Base-by-base conservation (phyloP, 495 filamentous ascomycete genomes). In the Penicillium longicatenatum region DNA sequence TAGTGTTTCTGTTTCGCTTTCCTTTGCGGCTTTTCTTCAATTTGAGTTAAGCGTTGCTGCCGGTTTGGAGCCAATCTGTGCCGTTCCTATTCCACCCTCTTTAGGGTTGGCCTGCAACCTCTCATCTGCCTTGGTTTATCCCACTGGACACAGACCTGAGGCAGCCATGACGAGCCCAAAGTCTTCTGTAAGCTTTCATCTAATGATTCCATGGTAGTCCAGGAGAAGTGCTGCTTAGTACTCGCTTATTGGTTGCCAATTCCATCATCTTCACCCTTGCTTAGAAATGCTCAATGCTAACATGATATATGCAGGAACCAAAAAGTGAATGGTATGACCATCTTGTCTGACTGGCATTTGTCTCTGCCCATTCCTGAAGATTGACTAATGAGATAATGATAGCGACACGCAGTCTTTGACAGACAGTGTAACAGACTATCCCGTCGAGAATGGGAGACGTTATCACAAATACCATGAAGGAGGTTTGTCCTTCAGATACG, bases 401-500 rank as follows among this genome's bases (percentile, higher is more conserved):
- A 78, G 77, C 67, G 77, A 79, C 54, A 79, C 77, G 6, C 74
- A 79, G 67, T 82, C 79, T 30, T 62, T 82, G 50, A 83, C 77
- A 51, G 73, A 67, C 35, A 82, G 79, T 68, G 73, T 80, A 54
- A 75, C 70, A 44, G 72, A 82, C 57, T 82, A 80, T 65, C 78
- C 79, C 30, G 67, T 75, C 22, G 83, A 85, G 55, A 76, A 84
- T 71, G 82, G 82, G 21, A 71, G 82, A 62, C 73, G 77, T 60
- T 84, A 86, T 66, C 82, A 85, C 67, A 78, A 60, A 52, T 84
- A 83, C 63, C 77, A 82, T 63, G 82, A 82, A 57, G 82, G 82
- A 54, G 71, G 80, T 83, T 71, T 54, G 78, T 70, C 55, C n/a
- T 20, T n/a, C 37, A 47, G 22, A 14, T 42, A 7, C 31, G 20